Evolutionary conservation across 768 basidiomycete species (phyloP).

Genomic region (Mycena rosella): DNA sequence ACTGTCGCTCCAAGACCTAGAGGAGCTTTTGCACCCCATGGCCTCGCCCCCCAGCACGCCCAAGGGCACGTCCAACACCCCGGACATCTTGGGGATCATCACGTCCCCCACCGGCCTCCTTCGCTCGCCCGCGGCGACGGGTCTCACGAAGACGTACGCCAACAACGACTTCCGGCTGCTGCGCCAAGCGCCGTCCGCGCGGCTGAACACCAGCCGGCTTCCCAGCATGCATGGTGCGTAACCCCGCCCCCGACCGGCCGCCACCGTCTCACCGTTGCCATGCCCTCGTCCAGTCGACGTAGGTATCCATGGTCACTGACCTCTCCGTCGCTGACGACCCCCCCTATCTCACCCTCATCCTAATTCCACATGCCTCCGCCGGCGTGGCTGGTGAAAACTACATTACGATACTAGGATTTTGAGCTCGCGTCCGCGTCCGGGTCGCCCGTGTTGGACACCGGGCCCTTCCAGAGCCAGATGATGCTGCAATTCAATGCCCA

Average conservation of each 20-base stretch:
- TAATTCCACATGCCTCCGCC: slow-evolving; percentile 13
- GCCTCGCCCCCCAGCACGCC: slow-evolving; percentile 66
- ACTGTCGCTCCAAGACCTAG: slow-evolving; percentile 62
- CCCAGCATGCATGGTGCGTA: slow-evolving; percentile 84
- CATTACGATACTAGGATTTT: slow-evolving; percentile 48
- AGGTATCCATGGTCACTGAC: slow-evolving; percentile 50
- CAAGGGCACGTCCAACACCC: slow-evolving; percentile 60
- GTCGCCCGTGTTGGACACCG: slow-evolving; percentile 47
- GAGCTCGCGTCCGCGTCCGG: slow-evolving; percentile 48
- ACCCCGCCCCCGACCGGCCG: not conserved
- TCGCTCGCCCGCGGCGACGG: slow-evolving; percentile 78
- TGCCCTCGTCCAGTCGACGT: slow-evolving; percentile 58
- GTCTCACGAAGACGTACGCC: slow-evolving; percentile 84
- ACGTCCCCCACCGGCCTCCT: slow-evolving; percentile 79
- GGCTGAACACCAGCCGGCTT: slow-evolving; percentile 87
- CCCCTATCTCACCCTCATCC: slow-evolving; percentile 29
- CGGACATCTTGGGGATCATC: slow-evolving; percentile 72
- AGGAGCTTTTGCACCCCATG: slow-evolving; percentile 59
- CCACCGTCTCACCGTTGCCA: not conserved
- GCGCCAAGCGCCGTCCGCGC: slow-evolving; percentile 73
- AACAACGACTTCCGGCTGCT: slow-evolving; percentile 88
- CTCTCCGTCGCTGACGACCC: slow-evolving; percentile 35
- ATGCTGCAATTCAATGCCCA: slow-evolving; percentile 36
- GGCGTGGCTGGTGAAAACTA: slow-evolving; percentile 27
- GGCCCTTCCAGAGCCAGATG: slow-evolving; percentile 27